Evolutionary conservation across 2,329 filamentous ascomycete genomes (phyloP).

Genomic region (Zasmidium cellare): DNA sequence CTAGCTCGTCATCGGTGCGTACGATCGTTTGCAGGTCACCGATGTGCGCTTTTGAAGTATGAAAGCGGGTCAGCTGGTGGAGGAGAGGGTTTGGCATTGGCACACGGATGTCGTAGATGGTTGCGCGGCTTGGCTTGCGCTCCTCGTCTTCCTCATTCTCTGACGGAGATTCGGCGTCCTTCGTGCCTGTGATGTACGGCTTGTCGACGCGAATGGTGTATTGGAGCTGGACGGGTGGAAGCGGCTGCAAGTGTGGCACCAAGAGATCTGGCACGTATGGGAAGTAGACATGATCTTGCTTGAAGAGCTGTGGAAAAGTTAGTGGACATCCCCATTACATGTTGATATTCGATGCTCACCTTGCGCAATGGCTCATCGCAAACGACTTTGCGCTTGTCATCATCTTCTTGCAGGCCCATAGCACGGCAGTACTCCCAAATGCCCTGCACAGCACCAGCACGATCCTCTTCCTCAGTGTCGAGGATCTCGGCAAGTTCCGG

Average conservation of each 20-base stretch:
- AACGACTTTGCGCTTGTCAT: constrained; percentile 88
- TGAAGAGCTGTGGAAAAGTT: constrained; percentile 60
- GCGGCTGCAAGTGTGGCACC: constrained; percentile 68
- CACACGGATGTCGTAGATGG: constrained; percentile 85
- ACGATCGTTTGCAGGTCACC: constrained; percentile 74
- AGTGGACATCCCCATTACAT: neutral
- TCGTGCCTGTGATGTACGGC: constrained; percentile 54
- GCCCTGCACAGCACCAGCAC: constrained; percentile 83
- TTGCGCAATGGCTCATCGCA: constrained; percentile 81
- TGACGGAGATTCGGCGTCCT: constrained; percentile 63
- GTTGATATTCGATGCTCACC: constrained; percentile 53
- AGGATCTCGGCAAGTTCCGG: constrained; percentile 78
- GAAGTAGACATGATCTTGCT: constrained; percentile 75
- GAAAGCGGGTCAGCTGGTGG: constrained; percentile 57
- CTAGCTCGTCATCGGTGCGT: constrained; percentile 79
- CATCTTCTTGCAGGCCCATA: constrained; percentile 85
- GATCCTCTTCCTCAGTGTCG: constrained; percentile 82
- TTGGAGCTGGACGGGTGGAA: constrained; percentile 77
- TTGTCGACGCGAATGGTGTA: constrained; percentile 93
- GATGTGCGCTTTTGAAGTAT: constrained; percentile 48
- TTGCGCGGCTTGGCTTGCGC: constrained; percentile 61
- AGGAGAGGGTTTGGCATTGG: constrained; percentile 80
- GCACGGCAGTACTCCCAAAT: constrained; percentile 94
- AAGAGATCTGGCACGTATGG: constrained; percentile 79
- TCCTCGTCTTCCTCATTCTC: constrained; percentile 31